Evolutionary conservation across 441 rosid species (phyloP).

Genomic region (Theobroma grandiflorum): DNA sequence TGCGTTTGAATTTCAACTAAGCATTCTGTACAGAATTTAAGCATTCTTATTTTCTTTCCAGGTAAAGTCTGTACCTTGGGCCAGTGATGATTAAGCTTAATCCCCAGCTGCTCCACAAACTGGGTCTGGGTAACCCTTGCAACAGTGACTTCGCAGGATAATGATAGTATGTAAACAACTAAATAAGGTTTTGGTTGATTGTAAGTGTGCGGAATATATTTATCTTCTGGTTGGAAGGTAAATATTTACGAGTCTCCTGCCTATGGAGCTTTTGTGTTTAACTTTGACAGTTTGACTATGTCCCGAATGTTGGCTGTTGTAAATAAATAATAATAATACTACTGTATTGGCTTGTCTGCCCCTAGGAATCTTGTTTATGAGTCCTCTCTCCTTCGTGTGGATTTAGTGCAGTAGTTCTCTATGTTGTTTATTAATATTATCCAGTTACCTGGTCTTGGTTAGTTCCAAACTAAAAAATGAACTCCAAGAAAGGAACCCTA

Average conservation of each 20-base stretch:
- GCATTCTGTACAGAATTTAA: not conserved
- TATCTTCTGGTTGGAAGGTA: not conserved
- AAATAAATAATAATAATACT: not conserved
- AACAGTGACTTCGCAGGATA: not conserved
- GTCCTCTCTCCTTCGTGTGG: too few relatives aligned
- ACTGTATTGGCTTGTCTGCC: not conserved
- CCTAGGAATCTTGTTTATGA: not conserved
- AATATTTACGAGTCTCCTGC: not conserved
- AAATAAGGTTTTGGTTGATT: conserved; percentile 31
- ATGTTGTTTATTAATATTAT: not conserved
- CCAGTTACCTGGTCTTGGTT: too few relatives aligned
- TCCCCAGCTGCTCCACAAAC: conserved; percentile 9
- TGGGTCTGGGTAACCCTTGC: not conserved
- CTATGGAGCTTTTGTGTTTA: not conserved
- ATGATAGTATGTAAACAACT: not conserved
- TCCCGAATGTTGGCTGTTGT: not conserved
- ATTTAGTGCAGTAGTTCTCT: not conserved
- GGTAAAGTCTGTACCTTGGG: conserved; percentile 84
- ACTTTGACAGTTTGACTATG: not conserved
- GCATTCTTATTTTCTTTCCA: conserved; percentile 41
- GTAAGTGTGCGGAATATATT: not conserved
- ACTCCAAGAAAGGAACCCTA: not conserved
- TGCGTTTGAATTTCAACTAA: not conserved
- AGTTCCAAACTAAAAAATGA: not conserved
- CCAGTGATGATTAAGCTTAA: conserved; percentile 57